These are phyloP conservation scores for Jimgerdemannia lactiflua DNA, from an alignment of 192 early-diverging fungal species.

Conservation along the genomic window DNA sequence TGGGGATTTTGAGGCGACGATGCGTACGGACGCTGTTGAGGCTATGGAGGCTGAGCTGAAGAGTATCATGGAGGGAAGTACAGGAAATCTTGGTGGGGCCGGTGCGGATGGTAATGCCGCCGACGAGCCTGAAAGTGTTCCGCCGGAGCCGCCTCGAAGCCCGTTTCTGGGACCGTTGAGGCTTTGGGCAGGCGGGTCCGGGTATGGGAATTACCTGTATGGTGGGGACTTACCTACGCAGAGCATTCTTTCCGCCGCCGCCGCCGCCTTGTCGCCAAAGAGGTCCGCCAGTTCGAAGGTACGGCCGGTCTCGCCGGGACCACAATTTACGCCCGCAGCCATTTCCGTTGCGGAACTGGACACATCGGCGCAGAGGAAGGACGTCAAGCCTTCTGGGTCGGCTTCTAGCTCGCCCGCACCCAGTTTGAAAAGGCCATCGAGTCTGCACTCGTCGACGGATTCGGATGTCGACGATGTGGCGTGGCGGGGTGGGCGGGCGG, in stretches of 20 bases:
- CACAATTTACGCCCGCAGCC: background rate
- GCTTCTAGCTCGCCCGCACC: background rate
- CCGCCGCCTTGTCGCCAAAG: background rate
- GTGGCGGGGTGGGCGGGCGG: too few species aligned
- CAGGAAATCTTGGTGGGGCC: background rate
- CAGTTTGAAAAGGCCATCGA: background rate
- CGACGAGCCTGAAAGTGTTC: background rate
- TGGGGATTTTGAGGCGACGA: slow-evolving; percentile 3
- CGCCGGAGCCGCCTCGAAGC: background rate
- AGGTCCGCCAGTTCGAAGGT: background rate
- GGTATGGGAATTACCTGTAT: background rate
- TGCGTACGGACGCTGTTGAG: slow-evolving; percentile 35
- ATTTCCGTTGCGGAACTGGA: too few species aligned
- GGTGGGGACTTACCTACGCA: background rate
- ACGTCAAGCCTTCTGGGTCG: too few species aligned
- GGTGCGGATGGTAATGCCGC: background rate
- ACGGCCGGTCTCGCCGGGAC: background rate
- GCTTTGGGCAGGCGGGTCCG: background rate
- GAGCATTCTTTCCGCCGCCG: background rate
- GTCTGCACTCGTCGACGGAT: background rate
- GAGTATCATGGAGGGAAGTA: slow-evolving; percentile 43
- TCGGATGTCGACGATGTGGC: background rate
- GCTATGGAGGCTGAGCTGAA: slow-evolving; percentile 50
- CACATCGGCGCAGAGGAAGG: too few species aligned
- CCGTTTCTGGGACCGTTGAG: background rate